Conservation (phyloP, 2,329 filamentous ascomycete species). For the Claviceps arundinis region DNA sequence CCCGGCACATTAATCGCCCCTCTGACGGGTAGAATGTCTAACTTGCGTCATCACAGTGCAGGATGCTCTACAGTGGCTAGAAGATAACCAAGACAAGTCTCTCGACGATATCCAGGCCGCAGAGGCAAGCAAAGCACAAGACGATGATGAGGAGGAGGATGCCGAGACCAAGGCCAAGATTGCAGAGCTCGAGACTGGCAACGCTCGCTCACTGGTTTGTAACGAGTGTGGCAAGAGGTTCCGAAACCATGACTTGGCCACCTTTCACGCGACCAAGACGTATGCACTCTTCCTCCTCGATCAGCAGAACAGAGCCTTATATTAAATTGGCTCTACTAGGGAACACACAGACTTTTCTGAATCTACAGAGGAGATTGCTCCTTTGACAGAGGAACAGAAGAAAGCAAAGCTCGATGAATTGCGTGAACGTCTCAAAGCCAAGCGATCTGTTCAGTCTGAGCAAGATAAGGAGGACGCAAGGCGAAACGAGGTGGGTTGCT, state of each 20-base stretch:
- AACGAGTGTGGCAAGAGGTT: constrained; percentile 93
- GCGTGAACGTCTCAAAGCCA: constrained; percentile 55
- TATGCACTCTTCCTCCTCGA: constrained; percentile 20
- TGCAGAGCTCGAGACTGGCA: constrained; percentile 54
- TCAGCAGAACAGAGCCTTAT: not conserved
- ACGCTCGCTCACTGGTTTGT: constrained; percentile 70
- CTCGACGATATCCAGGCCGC: constrained; percentile 62
- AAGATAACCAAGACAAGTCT: constrained; percentile 77
- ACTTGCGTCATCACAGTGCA: constrained; percentile 45
- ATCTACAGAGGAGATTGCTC: constrained; percentile 82
- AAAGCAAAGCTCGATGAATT: constrained; percentile 65
- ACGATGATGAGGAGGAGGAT: constrained; percentile 32
- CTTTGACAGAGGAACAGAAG: constrained; percentile 86
- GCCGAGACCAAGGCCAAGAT: constrained; percentile 40
- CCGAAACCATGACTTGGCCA: constrained; percentile 64
- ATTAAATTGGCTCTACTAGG: constrained; percentile 22
- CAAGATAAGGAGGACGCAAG: constrained; percentile 72
- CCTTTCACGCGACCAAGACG: constrained; percentile 85
- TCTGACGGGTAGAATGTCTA: not conserved
- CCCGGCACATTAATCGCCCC: not conserved
- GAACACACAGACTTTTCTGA: constrained; percentile 86
- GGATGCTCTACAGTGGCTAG: constrained; percentile 87
- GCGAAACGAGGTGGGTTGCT: constrained; percentile 60
- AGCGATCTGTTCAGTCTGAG: constrained; percentile 53
- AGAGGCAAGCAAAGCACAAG: constrained; percentile 25